Base-by-base conservation (phyloP, 106 monocot genomes). In the Dioscorea dumetorum region DNA sequence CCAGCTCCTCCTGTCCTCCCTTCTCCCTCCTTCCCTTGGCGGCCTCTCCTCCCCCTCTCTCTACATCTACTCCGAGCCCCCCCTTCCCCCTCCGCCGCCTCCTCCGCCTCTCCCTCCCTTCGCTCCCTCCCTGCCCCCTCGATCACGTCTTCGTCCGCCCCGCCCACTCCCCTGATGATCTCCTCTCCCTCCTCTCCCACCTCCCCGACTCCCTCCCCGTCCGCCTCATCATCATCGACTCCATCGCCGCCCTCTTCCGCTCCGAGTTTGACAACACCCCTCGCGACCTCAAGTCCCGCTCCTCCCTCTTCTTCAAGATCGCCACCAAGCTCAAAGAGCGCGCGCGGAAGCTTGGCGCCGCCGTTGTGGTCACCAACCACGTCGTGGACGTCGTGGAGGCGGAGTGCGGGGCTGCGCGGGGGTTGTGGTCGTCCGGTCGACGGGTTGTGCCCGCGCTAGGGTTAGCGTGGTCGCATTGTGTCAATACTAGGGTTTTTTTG, bases 361-460 rank as follows among this genome's bases (percentile, higher is more conserved):
- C 88, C 18, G 88, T 84, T 18, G 83, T 95, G 24, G 86, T 91
- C 63, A 91, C 91, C 33, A 95, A 95, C 67, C 90, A 99, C 35
- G 89, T 93, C 24, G 92, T 90, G 50, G 99, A 99, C 48, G 87
- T 87, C 0, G 59, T 92, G 48, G 78, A 60, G 3, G 53, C 33
- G 31, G 49, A 34, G 15, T 51, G 63, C 12, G 67, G 33, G 41
- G 23, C 34, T 64, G 16, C 41, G 19, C 41, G 41, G 20, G 58
- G 33, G 10, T 49, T 93, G 67, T 75, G 74, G 82, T 70, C 81
- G 12, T 85, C 87, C 2, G 87, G 93, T 16, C 70, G 99, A 69
- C 61, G 69, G 62, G 83, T 93, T 4, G 65, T 61, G 10, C 90
- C 99, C 23, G 99, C 93, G 22, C 50, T 99, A 67, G 99, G 93